phyloP scores from a whole-genome alignment of 106 monocot species.

The Alisma plantagoaquatica region DNA sequence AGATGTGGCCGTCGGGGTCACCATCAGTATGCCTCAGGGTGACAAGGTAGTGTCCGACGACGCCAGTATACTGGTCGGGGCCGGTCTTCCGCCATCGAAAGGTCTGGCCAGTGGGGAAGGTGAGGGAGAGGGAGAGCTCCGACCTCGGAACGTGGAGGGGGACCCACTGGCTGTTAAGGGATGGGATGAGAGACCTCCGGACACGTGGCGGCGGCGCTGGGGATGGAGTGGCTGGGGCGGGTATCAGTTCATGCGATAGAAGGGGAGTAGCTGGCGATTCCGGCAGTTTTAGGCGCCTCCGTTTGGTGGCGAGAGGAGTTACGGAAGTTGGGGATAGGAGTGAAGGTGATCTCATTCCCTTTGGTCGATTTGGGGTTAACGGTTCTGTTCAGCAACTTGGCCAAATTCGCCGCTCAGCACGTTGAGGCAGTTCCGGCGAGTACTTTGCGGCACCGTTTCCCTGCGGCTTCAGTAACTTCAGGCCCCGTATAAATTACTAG shows the following conservation, averaged over 20 bases:
- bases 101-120: constrained; percentile 86
- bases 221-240: background rate
- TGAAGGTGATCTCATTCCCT: background rate
- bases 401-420: too few species aligned
- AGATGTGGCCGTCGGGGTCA: constrained; percentile 29
- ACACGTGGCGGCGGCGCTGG: background rate
- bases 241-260: background rate
- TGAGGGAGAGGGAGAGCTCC: constrained; percentile 78
- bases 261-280: background rate
- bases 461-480: too few species aligned
- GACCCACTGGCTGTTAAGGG: constrained; percentile 30
- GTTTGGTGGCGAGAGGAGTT: background rate
- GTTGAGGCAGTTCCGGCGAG: too few species aligned
- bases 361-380: too few species aligned
- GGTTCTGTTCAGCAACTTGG: too few species aligned
- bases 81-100: constrained; percentile 82
- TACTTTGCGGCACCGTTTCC: too few species aligned
- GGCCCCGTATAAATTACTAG: too few species aligned
- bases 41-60: constrained; percentile 62
- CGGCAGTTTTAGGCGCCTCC: background rate
- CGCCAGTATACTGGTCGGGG: constrained; percentile 58
- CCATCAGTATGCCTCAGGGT: constrained; percentile 44
- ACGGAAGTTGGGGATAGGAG: background rate
- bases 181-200: constrained; percentile 21
- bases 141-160: constrained; percentile 39